Evolutionary conservation across 805 yeast species (phyloP), one percentile per base, ranked within the genome.

Genomic region (Candida pini): DNA sequence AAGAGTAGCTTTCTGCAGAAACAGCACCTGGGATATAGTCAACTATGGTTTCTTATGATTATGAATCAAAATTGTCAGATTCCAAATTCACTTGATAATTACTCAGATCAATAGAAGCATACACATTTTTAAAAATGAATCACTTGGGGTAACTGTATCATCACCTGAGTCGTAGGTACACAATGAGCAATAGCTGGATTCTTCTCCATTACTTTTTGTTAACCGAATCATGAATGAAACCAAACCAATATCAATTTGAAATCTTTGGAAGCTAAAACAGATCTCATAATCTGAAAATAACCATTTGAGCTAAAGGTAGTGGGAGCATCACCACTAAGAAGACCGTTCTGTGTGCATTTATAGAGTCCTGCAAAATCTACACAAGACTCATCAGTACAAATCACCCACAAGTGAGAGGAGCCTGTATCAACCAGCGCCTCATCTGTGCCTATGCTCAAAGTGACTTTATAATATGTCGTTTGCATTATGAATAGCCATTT

Each of bases 331-430:
- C 68, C 60, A 45, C 67, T 64, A 50, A 72, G 73, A 2, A 77
- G 67, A 5, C 80, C 80, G 46, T 63, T 62, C 9, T 46, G 28
- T 2, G 68, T 58, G 46, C 80, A 73, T 6, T 65, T 59, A 17
- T 66, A 12, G 13, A 12, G 13, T 5, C n/a, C 25, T 4, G 25
- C 10, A 12, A 13, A 29, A 5, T 48, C 29, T 47, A 77, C 71
- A 37, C 63, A 69, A 3, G 79, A 69, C 47, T 75, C 76, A 27
- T 58, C 47, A 2, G 69, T 52, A 18, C 67, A 62, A 39, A 72
- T 64, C 15, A 81, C 73, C 85, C 86, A 81, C 15, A 83, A 58
- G 52, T 82, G 89, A 0, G 84, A 70, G 0, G 88, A 80, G 3
- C 90, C 92, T 1, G 89, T 82, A 49, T 82, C 92, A n/a, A 82